These are phyloP conservation scores for Draba incana DNA, from an alignment of 345 rosid species.

Conservation along the genomic window DNA sequence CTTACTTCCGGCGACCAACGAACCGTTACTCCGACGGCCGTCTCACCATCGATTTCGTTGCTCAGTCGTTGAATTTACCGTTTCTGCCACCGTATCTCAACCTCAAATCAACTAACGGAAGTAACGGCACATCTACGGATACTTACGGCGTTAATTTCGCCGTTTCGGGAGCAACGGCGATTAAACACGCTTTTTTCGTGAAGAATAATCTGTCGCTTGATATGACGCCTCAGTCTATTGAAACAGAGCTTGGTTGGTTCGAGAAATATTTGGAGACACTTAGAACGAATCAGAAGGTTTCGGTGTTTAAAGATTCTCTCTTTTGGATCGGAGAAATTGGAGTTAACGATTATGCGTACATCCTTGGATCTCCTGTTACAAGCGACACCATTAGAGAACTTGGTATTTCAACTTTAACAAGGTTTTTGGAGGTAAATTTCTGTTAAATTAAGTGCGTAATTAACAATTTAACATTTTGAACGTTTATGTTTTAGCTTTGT, in stretches of 20 bases:
- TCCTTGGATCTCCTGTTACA: constrained; percentile 56
- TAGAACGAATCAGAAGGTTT: constrained; percentile 50
- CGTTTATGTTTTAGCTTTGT: too few relatives aligned
- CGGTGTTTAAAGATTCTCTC: constrained; percentile 57
- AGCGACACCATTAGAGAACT: constrained; percentile 57
- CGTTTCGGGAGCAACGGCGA: constrained; percentile 85
- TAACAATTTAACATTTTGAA: background rate
- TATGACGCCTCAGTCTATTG: constrained; percentile 71
- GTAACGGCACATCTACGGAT: constrained; percentile 34
- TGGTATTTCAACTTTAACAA: constrained; percentile 47
- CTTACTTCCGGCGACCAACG: constrained; percentile 78
- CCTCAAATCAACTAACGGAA: constrained; percentile 33
- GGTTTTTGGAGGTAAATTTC: constrained; percentile 60
- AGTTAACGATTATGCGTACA: constrained; percentile 85
- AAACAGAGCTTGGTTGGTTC: constrained; percentile 77
- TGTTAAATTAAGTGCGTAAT: background rate
- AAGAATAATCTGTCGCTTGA: constrained; percentile 72
- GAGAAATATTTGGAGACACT: constrained; percentile 52
- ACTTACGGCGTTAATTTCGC: constrained; percentile 81
- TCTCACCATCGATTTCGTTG: constrained; percentile 80
- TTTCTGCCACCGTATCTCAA: constrained; percentile 71
- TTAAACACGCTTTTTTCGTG: constrained; percentile 74
- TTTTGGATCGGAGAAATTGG: constrained; percentile 97
- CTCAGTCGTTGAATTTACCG: constrained; percentile 67
- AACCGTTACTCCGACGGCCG: constrained; percentile 94